Base-by-base conservation (phyloP, 78 protist genomes). In the Parvularia atlantis region DNA sequence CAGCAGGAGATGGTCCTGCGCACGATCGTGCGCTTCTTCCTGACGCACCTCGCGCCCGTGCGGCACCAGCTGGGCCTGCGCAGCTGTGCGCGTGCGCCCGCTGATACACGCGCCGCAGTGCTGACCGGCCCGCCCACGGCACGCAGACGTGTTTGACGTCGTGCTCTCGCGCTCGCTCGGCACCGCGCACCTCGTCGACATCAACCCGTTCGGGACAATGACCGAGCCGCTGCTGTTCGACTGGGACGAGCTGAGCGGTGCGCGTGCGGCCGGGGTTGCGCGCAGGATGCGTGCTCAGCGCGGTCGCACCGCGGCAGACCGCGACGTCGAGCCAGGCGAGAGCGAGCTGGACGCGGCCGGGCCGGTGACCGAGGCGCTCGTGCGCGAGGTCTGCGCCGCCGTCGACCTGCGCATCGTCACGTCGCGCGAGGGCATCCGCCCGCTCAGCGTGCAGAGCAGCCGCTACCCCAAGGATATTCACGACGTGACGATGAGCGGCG, bases 211-310 rank as follows among this genome's bases (percentile, higher is more conserved):
- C 26, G 65, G 65, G 26, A 19, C 30, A 20, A 14, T 31, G 17
- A 60, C 65, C 24, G 65, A 60, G 16, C 26, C 65, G 44, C 65
- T 60, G 24, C 19, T 60, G 65, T 60, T 60, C 35, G 65, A 60
- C 19, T 60, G 65, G 65, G 35, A 60, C 14, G 65, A 60, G 35
- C 65, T 60, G 30, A 28, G 65, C 19, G 35, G 26, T 31, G 22
- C 57, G 20, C 31, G 57, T 53, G 22, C 22, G 57, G 20, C 57
- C 22, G 22, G n/a, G n/a, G n/a, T n/a, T n/a, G n/a, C n/a, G n/a
- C n/a, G n/a, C n/a, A n/a, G n/a, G n/a, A n/a, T n/a, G n/a, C n/a
- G n/a, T n/a, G n/a, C n/a, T n/a, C n/a, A n/a, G n/a, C n/a, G n/a
- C n/a, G n/a, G n/a, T n/a, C n/a, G n/a, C n/a, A n/a, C n/a, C n/a